Conservation (phyloP, 2,329 filamentous ascomycete species). For the Hymenoscyphus fructigenus region DNA sequence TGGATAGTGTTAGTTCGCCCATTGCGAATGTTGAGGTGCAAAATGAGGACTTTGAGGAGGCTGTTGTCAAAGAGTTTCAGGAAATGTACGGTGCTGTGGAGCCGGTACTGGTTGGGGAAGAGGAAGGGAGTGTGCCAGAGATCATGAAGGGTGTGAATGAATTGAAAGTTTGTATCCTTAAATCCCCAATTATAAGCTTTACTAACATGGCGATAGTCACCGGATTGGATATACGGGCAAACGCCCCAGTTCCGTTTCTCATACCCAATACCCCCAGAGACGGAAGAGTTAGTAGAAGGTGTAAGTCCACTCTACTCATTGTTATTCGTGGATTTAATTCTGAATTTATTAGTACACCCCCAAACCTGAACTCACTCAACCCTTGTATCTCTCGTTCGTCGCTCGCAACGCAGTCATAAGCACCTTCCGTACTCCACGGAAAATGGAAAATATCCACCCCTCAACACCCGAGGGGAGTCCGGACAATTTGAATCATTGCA, state of each 20-base stretch:
- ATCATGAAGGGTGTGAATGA: slow-evolving; percentile 12
- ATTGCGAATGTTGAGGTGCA: slow-evolving; percentile 73
- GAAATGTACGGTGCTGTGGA: slow-evolving; percentile 58
- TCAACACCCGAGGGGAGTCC: no score
- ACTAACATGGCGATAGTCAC: slow-evolving; percentile 10
- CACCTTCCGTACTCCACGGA: not conserved
- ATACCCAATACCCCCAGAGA: not conserved
- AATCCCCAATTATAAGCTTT: not conserved
- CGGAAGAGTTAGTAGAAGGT: slow-evolving; percentile 2
- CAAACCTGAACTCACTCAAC: not conserved
- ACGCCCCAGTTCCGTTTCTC: slow-evolving; percentile 16
- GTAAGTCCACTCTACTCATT: not conserved
- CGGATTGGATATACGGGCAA: slow-evolving; percentile 18
- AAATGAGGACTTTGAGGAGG: slow-evolving; percentile 48
- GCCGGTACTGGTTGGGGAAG: slow-evolving; percentile 13
- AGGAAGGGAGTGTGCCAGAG: slow-evolving; percentile 11
- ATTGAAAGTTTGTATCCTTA: slow-evolving; percentile 9
- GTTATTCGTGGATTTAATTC: not conserved
- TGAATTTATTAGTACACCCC: not conserved
- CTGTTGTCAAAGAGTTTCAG: slow-evolving; percentile 65
- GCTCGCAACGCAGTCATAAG: slow-evolving; percentile 6
- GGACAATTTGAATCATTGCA: no score
- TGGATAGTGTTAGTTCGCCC: slow-evolving; percentile 85
- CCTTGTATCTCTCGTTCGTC: not conserved
- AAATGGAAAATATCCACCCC: no score